These are phyloP conservation scores for Geosmithia flava DNA, from an alignment of 2,329 filamentous ascomycete genomes.

Conservation along the genomic window DNA sequence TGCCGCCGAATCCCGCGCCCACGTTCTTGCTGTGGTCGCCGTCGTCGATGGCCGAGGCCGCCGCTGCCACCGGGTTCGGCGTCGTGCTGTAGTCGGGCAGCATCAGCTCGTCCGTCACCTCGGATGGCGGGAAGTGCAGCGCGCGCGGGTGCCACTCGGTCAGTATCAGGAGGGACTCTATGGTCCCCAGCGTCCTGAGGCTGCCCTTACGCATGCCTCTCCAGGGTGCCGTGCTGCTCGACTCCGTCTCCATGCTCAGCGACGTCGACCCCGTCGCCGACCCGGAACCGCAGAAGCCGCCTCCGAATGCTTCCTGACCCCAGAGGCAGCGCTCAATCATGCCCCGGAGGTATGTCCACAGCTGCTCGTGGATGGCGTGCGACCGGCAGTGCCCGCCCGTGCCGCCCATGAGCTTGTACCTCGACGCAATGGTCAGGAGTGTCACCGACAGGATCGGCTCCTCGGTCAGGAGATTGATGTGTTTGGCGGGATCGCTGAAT, in stretches of 20 bases:
- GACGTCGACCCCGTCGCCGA: too few species aligned
- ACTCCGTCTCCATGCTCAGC: slow-evolving; percentile 41
- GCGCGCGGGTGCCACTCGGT: slow-evolving; percentile 97
- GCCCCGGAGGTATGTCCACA: slow-evolving; percentile 86
- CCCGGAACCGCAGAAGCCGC: slow-evolving; percentile 57
- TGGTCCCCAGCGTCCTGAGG: slow-evolving; percentile 78
- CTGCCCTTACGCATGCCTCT: slow-evolving; percentile 63
- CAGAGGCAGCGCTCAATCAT: slow-evolving; percentile 95
- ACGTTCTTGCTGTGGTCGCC: slow-evolving; percentile 17
- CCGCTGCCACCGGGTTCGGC: too few species aligned
- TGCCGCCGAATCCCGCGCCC: slow-evolving; percentile 57
- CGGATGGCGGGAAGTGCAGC: slow-evolving; percentile 81
- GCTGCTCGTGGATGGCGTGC: slow-evolving; percentile 84
- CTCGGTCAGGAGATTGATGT: slow-evolving; percentile 69
- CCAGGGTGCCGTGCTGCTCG: slow-evolving; percentile 58
- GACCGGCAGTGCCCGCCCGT: slow-evolving; percentile 74
- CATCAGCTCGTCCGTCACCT: slow-evolving; percentile 58
- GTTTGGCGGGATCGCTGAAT: slow-evolving; percentile 70
- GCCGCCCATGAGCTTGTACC: slow-evolving; percentile 70
- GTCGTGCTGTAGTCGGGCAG: slow-evolving; percentile 36
- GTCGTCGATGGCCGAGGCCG: slow-evolving; percentile 5
- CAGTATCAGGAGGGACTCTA: slow-evolving; percentile 85
- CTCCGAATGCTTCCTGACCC: slow-evolving; percentile 92
- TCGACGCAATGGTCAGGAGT: slow-evolving; percentile 78
- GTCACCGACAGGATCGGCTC: slow-evolving; percentile 91